A percentile compares a stretch with the other conserved stretches of the same genome.
Evolutionary conservation across 1,139 yeast genomes (phyloP).

Genomic region (Yarrowia galli): DNA sequence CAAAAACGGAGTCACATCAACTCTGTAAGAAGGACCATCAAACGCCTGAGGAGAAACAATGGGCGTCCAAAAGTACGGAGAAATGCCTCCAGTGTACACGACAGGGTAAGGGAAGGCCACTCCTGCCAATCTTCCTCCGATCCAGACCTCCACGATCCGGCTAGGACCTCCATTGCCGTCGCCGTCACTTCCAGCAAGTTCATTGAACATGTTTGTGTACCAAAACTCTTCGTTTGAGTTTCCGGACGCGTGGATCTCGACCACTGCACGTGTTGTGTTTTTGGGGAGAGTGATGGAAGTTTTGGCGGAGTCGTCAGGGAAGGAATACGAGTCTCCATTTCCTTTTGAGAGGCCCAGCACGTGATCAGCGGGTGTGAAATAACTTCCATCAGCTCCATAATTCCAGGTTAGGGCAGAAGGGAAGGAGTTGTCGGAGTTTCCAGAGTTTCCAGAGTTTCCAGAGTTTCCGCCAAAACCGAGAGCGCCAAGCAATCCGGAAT

Average conservation of each 20-base stretch:
- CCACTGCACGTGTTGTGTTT: slow-evolving; percentile 65
- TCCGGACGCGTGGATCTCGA: slow-evolving; percentile 74
- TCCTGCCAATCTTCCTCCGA: slow-evolving; percentile 51
- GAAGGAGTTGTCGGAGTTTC: not conserved
- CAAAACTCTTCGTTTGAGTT: slow-evolving; percentile 84
- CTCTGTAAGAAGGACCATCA: slow-evolving; percentile 68
- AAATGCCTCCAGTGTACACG: slow-evolving; percentile 77
- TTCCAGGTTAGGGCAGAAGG: slow-evolving; percentile 4
- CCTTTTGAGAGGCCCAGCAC: slow-evolving; percentile 17
- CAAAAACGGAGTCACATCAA: slow-evolving; percentile 72
- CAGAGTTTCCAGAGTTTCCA: no score
- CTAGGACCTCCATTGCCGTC: slow-evolving; percentile 63
- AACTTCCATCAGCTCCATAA: slow-evolving; percentile 6
- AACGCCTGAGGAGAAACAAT: slow-evolving; percentile 76
- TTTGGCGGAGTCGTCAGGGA: slow-evolving; percentile 45
- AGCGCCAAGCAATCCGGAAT: no score
- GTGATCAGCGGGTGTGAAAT: slow-evolving; percentile 17
- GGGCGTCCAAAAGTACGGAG: slow-evolving; percentile 81
- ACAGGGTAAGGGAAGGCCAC: slow-evolving; percentile 55
- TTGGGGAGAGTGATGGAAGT: slow-evolving; percentile 55
- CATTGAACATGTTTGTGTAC: slow-evolving; percentile 71
- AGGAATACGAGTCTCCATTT: slow-evolving; percentile 38
- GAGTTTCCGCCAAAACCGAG: no score
- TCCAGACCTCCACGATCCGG: slow-evolving; percentile 50
- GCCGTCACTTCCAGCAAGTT: slow-evolving; percentile 47